Evolutionary conservation across 192 early-diverging fungal species (phyloP), one percentile per base, ranked within the genome.

Genomic region (Entophlyctis helioformis): DNA sequence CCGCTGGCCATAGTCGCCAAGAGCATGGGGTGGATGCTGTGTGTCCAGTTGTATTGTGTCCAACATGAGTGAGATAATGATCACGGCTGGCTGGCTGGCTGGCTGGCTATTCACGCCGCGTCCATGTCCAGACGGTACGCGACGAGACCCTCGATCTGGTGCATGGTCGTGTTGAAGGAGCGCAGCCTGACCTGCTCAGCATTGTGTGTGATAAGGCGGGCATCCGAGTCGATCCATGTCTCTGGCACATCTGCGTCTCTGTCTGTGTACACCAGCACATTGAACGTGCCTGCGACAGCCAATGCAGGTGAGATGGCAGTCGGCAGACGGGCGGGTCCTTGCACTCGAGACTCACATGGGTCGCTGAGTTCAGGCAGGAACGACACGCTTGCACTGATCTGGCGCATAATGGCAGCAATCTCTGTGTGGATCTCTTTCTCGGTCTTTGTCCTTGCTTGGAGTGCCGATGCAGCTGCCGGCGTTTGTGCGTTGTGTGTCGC

Each of bases 341-440:
- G 29, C 6, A 8, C 6, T 31, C 29, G 6, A 31, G 29, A 31
- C 66, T 60, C 71, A 85, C 89, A 88, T 44, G 84, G 83, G 28
- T 89, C 86, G 37, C 82, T 81, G 5, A 95, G 70, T 46, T 84
- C 76, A 1, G 94, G 91, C 33, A 97, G 66, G 62, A 91, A 97
- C 11, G 86, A 81, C 13, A 91, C 88, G 51, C 75, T 82, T 9
- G 87, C 83, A 0, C 84, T 87, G 40, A 97, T 91, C 54, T 97
- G 91, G 11, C 91, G 73, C 57, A 97, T 72, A 26, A 94, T 85
- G 2, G 86, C 87, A 50, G 83, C 83, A 43, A 96, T 88, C 59
- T 93, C 86, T 22, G 50, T 24, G 49, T 81, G 50, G 7, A 85
- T 74, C 36, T 85, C 67, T 44, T 76, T 72, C 50, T 80, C 75